Evolutionary conservation across 371 early-diverging fungal genomes (phyloP).

Genomic region (Dichotomocladium elegans): DNA sequence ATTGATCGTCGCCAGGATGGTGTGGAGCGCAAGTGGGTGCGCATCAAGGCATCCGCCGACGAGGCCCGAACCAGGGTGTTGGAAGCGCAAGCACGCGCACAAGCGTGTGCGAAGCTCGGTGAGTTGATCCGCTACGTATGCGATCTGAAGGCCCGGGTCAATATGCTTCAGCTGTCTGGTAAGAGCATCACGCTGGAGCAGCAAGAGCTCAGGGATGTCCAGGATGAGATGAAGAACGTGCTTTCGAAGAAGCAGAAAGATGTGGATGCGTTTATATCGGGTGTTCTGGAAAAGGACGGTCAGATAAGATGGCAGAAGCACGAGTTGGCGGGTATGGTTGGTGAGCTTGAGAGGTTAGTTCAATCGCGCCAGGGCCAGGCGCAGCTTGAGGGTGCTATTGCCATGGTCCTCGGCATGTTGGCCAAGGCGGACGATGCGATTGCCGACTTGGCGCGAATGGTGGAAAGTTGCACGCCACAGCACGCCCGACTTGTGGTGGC

Average conservation of each 20-base stretch:
- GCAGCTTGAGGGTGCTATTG: conserved; percentile 37
- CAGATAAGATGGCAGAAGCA: conserved; percentile 28
- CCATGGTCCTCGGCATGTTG: conserved; percentile 36
- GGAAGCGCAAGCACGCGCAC: conserved; percentile 29
- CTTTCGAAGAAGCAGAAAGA: conserved; percentile 26
- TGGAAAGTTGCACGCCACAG: conserved; percentile 37
- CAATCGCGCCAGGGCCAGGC: conserved; percentile 35
- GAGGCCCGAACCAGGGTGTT: conserved; percentile 31
- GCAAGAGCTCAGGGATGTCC: conserved; percentile 31
- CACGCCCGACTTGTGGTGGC: conserved; percentile 33
- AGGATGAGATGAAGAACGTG: conserved; percentile 30
- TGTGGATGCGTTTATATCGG: conserved; percentile 23
- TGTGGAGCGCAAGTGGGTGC: conserved; percentile 27
- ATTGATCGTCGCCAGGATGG: conserved; percentile 31
- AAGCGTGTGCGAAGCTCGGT: conserved; percentile 26
- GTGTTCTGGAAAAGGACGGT: conserved; percentile 21
- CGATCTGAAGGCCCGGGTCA: conserved; percentile 34
- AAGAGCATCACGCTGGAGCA: conserved; percentile 38
- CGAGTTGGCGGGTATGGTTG: conserved; percentile 20
- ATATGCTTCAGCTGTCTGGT: conserved; percentile 32
- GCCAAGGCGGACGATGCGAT: conserved; percentile 41
- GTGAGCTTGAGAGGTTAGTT: conserved; percentile 28
- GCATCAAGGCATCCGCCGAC: conserved; percentile 29
- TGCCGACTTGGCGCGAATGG: conserved; percentile 16
- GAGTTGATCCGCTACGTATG: conserved; percentile 38